Evolutionary conservation across 768 basidiomycete genomes (phyloP).

Genomic region (Clathrus columnatus): DNA sequence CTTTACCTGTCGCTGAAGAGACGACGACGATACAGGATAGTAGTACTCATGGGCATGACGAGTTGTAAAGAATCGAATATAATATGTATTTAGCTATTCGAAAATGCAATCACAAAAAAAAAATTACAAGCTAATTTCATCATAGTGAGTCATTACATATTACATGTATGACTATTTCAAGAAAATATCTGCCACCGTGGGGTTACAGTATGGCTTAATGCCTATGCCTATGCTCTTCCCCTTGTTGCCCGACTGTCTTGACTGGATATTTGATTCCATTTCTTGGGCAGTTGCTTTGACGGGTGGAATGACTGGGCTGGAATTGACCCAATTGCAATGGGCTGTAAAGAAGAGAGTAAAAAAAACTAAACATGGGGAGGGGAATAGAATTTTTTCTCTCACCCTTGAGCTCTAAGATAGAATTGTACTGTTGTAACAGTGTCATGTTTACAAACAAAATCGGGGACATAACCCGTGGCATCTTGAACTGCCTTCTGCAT

Average conservation of each 20-base stretch:
- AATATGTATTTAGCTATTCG: not conserved
- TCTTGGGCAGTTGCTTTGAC: not conserved
- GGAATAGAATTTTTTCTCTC: not conserved
- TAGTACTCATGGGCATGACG: not conserved
- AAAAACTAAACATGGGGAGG: not conserved
- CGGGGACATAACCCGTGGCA: slow-evolving; percentile 6
- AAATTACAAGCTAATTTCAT: too few relatives aligned
- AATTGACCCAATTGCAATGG: slow-evolving; percentile 11
- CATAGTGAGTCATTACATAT: too few relatives aligned
- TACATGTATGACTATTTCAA: too few relatives aligned
- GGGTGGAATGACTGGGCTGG: not conserved
- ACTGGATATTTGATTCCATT: not conserved
- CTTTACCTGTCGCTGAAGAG: not conserved
- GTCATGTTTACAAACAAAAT: not conserved
- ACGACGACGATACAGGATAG: not conserved
- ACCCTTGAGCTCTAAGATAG: slow-evolving; percentile 11
- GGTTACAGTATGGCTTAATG: not conserved
- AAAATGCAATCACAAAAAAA: too few relatives aligned
- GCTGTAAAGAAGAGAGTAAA: not conserved
- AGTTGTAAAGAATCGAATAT: not conserved
- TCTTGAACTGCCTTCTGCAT: slow-evolving; percentile 3
- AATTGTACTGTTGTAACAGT: slow-evolving; percentile 7
- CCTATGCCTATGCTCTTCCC: too few relatives aligned
- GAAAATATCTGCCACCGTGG: too few relatives aligned
- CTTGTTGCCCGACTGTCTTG: not conserved